Evolutionary conservation across 495 filamentous ascomycete genomes (phyloP), one percentile per base, ranked within the genome.

Genomic region (Neurospora tetrasperma): DNA sequence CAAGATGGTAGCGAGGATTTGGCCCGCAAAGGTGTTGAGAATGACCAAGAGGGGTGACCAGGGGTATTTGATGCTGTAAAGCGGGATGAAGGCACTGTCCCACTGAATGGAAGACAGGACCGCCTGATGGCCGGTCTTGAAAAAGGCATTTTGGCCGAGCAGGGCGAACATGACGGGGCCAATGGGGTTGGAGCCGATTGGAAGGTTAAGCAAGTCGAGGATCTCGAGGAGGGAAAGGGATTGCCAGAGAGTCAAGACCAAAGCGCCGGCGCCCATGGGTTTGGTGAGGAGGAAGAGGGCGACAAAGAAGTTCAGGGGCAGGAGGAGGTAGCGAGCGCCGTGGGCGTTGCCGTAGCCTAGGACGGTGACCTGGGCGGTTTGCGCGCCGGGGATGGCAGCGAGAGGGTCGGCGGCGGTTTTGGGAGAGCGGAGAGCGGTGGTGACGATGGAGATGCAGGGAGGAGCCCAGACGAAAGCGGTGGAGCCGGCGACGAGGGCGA

Each of bases 121-220:
- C 18, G 95, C 95, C 81, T 98, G 96, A 82, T 99, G 96, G 75
- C 96, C 96, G 1, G 96, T 99, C 76, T 95, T 97, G 89, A 99
- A 99, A 85, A 90, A 99, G 84, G 97, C 89, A 80, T 94, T 97
- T 75, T 90, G 91, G 69, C 94, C 96, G 2, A 99, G 86, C 18
- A 98, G 81, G 44, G 89, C 96, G 12, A 99, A 86, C 46, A 97
- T 85, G 31, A 94, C 84, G 31, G 96, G 95, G 0, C 94, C 96
- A 78, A 98, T 90, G 4, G 92, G 90, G 76, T 88, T 86, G 54
- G 85, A 80, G 14, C 27, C 54, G 54, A 66, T 66, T 2, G 87
- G 83, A 2, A 97, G 82, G 85, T 80, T 80, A 93, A 92, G 35
- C 59, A 91, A 88, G 83, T 97, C 93, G 70, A 98, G 83, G 76